Conservation (phyloP, 768 basidiomycete species). For the Neoboletus magnificus region DNA sequence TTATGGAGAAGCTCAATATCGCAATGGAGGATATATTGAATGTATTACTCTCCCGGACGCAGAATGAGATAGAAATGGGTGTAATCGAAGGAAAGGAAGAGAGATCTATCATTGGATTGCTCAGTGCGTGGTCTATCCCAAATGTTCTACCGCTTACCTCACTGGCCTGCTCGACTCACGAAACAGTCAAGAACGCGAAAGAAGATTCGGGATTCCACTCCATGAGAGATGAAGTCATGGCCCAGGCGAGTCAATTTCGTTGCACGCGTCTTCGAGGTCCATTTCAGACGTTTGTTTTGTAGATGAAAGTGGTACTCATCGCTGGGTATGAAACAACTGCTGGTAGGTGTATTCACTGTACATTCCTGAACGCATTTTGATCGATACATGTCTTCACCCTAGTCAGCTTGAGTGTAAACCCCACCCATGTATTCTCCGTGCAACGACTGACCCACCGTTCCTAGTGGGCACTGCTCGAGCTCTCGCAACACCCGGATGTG, state of each 20-base stretch:
- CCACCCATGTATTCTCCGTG: too few species aligned
- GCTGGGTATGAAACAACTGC: constrained; percentile 23
- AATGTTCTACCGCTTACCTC: constrained; percentile 12
- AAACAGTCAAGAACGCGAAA: too few species aligned
- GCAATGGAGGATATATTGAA: not conserved
- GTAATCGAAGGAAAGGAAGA: constrained; percentile 21
- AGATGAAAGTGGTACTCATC: constrained; percentile 17
- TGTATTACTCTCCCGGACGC: not conserved
- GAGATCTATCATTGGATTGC: constrained; percentile 20
- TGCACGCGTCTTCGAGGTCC: not conserved
- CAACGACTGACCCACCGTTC: too few species aligned
- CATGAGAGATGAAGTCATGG: too few species aligned
- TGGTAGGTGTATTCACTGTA: constrained; percentile 1
- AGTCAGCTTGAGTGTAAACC: constrained; percentile 14
- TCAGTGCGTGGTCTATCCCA: constrained; percentile 10
- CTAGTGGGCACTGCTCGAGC: too few species aligned
- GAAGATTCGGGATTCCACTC: too few species aligned
- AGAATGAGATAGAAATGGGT: constrained; percentile 28
- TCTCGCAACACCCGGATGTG: too few species aligned
- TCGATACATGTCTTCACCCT: not conserved
- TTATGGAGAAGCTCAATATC: too few species aligned
- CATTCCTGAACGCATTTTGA: not conserved
- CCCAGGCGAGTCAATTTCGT: not conserved
- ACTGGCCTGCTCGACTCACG: not conserved
- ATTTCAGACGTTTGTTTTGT: not conserved